These are phyloP conservation scores for Globisporangium spiculum DNA, from an alignment of 352 stramenopile genomes.

Conservation along the genomic window DNA sequence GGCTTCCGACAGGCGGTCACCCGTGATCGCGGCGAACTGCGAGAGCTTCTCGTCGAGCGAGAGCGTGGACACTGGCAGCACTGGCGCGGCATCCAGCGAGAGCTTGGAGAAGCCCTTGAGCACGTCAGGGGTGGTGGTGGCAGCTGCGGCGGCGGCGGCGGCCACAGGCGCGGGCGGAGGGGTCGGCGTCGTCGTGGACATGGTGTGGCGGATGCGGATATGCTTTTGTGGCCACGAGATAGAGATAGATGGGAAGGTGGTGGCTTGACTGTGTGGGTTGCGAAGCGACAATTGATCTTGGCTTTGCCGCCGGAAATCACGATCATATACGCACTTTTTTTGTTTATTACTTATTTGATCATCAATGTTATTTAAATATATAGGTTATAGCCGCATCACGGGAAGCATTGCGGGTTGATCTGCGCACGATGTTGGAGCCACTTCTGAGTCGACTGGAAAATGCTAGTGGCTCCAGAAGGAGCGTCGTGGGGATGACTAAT, in stretches of 20 bases:
- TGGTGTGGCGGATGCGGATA: neutral
- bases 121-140: constrained; percentile 22
- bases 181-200: constrained; percentile 25
- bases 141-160: constrained; percentile 18
- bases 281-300: neutral
- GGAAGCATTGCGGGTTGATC: neutral
- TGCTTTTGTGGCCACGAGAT: constrained; percentile 9
- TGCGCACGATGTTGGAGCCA: neutral
- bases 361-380: neutral
- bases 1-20: constrained; percentile 33
- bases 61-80: constrained; percentile 32
- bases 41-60: constrained; percentile 64
- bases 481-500: neutral
- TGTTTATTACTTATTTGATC: neutral
- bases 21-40: constrained; percentile 54
- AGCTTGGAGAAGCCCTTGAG: constrained; percentile 57
- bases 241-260: neutral
- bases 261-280: neutral
- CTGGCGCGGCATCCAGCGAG: constrained; percentile 25
- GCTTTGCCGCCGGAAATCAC: neutral
- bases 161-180: constrained; percentile 36
- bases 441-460: neutral
- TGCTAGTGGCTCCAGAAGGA: neutral
- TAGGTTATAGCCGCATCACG: neutral
- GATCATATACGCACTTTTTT: neutral